Evolutionary conservation across 2,329 filamentous ascomycete genomes (phyloP), one percentile per base, ranked within the genome.

Genomic region (Verticillium alfalfae): DNA sequence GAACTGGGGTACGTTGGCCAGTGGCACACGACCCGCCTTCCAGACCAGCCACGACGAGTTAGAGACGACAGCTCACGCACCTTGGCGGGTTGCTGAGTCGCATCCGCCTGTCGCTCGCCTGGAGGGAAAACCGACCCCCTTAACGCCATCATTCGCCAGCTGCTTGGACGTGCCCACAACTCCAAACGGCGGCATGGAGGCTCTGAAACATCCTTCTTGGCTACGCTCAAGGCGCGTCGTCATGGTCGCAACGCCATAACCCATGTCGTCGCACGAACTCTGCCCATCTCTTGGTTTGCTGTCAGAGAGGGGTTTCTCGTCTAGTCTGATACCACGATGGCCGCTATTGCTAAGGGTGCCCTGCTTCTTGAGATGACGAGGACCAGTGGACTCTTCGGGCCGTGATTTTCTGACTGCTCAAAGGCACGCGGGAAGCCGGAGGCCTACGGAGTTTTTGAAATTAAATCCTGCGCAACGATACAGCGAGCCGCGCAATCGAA

Each of bases 111-210:
- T 52, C 45, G 45, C 45, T 52, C 45, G 10, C 45, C 45, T 22
- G 45, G 9, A 18, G 36, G 45, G 22, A 18, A 56, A 58, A 38
- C 8, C 55, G 54, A 34, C 56, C 54, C 56, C 58, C 36, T 60
- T 60, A 36, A 59, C 52, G 15, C 26, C 16, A 8, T 34, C 13
- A 5, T 39, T 59, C 56, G 61, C 71, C 22, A 69, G 66, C 5
- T 68, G 72, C 9, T 75, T 52, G 45, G 45, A 52, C 26, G 57
- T 34, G 57, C 57, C 31, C 38, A 58, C 57, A 49, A 34, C 37
- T n/a, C 39, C 37, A 58, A 58, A 58, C 57, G 39, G 57, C 57
- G 38, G 57, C 18, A 58, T 58, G 57, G 57, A 31, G 57, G 39
- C 57, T 58, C 57, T 58, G 57, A 58, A 58, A 58, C 57, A 39